Conservation (phyloP, 768 basidiomycete genomes). For the Psilocybe cubensis region DNA sequence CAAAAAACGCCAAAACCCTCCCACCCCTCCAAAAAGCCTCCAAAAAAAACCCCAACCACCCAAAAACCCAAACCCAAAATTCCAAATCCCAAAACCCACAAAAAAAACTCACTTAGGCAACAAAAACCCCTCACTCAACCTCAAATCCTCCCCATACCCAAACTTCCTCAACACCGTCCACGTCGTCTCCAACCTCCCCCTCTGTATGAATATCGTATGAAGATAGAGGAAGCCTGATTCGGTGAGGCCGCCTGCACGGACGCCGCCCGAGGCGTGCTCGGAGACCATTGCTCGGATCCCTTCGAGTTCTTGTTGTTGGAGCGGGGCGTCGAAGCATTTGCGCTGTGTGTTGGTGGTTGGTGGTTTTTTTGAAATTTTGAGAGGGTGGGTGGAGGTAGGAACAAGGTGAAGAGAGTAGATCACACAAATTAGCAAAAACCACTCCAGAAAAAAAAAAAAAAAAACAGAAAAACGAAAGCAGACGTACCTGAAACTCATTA, state of each 20-base stretch:
- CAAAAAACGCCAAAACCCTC: too few species aligned
- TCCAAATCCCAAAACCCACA: conserved; percentile 14
- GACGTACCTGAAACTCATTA: conserved; percentile 91
- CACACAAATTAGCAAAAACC: neutral
- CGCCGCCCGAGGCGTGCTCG: conserved; percentile 74
- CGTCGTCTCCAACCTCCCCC: conserved; percentile 93
- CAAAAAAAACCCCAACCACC: too few species aligned
- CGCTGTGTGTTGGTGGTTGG: conserved; percentile 52
- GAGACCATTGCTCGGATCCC: conserved; percentile 95
- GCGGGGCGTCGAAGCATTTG: conserved; percentile 93
- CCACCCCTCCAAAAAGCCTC: too few species aligned
- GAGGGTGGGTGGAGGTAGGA: too few species aligned
- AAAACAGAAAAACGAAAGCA: conserved; percentile 7
- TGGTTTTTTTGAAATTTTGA: too few species aligned
- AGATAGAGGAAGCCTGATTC: conserved; percentile 93
- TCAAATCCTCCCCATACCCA: conserved; percentile 94
- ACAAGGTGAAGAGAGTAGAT: neutral
- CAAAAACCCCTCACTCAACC: conserved; percentile 86
- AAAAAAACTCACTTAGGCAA: conserved; percentile 69
- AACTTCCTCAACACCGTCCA: conserved; percentile 96
- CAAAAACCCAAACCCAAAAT: neutral
- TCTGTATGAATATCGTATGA: conserved; percentile 96
- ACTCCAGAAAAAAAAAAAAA: neutral
- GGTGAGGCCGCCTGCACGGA: conserved; percentile 82
- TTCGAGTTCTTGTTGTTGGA: conserved; percentile 92